Percentiles rank a stretch among this genome's conserved stretches.
These are phyloP conservation scores for Schizosaccharomyces lindneri DNA, from an alignment of 805 yeast genomes.

Conservation along the genomic window DNA sequence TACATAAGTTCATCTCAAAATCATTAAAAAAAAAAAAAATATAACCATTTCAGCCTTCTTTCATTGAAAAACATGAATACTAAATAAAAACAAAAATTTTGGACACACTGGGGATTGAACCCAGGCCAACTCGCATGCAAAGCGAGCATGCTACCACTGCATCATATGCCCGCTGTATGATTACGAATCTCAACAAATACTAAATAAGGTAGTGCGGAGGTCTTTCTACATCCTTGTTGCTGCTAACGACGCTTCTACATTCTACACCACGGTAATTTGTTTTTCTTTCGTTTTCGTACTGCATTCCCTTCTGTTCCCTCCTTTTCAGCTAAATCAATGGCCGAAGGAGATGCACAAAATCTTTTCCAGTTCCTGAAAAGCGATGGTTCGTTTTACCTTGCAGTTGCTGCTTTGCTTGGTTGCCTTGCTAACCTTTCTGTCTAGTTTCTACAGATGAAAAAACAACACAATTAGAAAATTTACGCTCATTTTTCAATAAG, in stretches of 20 bases:
- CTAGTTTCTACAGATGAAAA: not conserved
- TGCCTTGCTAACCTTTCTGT: too few relatives aligned
- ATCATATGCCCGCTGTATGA: not conserved
- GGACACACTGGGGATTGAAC: slow-evolving; percentile 2
- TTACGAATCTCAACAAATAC: not conserved
- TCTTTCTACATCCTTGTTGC: too few relatives aligned
- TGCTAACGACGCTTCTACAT: not conserved
- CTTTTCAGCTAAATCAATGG: not conserved
- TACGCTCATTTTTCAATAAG: not conserved
- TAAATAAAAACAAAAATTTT: too few relatives aligned
- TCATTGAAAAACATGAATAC: too few relatives aligned
- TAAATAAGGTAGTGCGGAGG: not conserved
- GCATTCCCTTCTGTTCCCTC: too few relatives aligned
- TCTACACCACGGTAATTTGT: not conserved
- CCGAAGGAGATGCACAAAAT: not conserved
- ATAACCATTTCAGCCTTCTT: too few relatives aligned
- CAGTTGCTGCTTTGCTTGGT: not conserved
- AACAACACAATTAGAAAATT: not conserved
- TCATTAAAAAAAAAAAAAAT: too few relatives aligned
- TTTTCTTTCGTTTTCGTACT: too few relatives aligned
- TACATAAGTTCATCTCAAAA: too few relatives aligned
- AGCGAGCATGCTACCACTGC: slow-evolving; percentile 2
- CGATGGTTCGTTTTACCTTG: not conserved
- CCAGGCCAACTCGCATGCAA: slow-evolving; percentile 2
- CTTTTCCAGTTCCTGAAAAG: not conserved